Base-by-base conservation (phyloP, 306 rosid genomes). In the Coriaria nepalensis region DNA sequence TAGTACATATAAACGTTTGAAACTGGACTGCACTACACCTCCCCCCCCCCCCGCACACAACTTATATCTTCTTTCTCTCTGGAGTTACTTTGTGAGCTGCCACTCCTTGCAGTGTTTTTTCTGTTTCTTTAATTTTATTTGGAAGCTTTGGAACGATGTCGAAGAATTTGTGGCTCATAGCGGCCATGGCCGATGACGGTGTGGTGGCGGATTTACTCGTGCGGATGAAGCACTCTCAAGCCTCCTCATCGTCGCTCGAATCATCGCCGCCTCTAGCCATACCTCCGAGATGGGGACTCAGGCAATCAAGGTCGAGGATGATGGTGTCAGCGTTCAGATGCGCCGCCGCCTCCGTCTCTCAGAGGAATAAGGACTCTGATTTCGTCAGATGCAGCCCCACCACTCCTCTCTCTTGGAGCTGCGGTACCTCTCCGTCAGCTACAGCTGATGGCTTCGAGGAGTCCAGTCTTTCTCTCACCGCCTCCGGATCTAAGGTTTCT, bases 371-470 rank as follows among this genome's bases (percentile, higher is more conserved):
- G 42, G 69, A 66, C 11, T 55, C 62, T 40, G 84, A 77, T 47
- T 77, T 85, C 2, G 70, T 92, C 57, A 77, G 98, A 77, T 79
- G 82, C 52, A 85, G 95, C 48, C 98, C 98, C 0, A 79, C 94
- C 29, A 85, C 98, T 1, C 98, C 98, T 1, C 96, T 92, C 40
- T 82, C 98, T 0, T 85, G 98, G 98, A 90, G 95, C 44, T 85
- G 83, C 6, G 88, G 71, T 29, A 72, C 75, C n/a, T 81, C 95
- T 0, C 90, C 82, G 0, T 79, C 95, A 20, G 67, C 68, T 53
- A 83, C 93, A 51, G 76, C 77, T 53, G 94, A 81, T 35, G 83
- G 77, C 52, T 81, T 45, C 52, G 95, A 84, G 51, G 93, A 79
- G 13, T 72, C 82, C 32, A 73, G 33, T 39, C 52, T 51, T 37